These are phyloP conservation scores for Adansonia digitata DNA, from an alignment of 345 rosid genomes.

Conservation along the genomic window DNA sequence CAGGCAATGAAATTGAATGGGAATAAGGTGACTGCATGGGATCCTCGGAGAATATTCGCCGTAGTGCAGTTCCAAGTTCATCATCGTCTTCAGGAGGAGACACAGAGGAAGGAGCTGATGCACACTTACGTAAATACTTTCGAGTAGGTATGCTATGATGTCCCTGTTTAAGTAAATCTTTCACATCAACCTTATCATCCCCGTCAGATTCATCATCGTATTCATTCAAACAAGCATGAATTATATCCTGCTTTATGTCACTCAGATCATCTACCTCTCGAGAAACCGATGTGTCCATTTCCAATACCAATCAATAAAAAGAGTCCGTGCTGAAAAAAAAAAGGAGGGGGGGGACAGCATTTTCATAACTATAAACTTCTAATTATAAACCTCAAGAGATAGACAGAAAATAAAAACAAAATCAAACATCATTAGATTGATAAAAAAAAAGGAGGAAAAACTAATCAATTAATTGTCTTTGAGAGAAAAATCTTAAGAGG, in stretches of 20 bases:
- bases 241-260: slow-evolving; percentile 21
- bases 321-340: slow-evolving; percentile 15
- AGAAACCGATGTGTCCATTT: slow-evolving; percentile 38
- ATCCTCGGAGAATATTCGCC: slow-evolving; percentile 30
- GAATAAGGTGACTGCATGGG: neutral
- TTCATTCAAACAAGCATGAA: slow-evolving; percentile 20
- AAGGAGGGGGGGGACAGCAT: no score
- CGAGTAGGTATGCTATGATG: slow-evolving; percentile 14
- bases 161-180: slow-evolving; percentile 27
- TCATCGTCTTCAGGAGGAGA: slow-evolving; percentile 35
- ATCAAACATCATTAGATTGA: no score
- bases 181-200: slow-evolving; percentile 30
- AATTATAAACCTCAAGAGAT: no score
- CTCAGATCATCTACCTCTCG: slow-evolving; percentile 35
- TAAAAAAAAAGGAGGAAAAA: no score
- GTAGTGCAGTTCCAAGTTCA: slow-evolving; percentile 27
- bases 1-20: slow-evolving; percentile 26
- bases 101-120: slow-evolving; percentile 23
- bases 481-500: neutral
- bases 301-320: slow-evolving; percentile 2
- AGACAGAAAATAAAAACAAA: no score
- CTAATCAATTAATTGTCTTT: no score
- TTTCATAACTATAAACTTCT: no score
- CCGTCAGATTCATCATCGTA: slow-evolving; percentile 35
- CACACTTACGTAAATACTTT: slow-evolving; percentile 25